phyloP scores from a whole-genome alignment of 192 early-diverging fungal species.

The Coemansia sp. region DNA sequence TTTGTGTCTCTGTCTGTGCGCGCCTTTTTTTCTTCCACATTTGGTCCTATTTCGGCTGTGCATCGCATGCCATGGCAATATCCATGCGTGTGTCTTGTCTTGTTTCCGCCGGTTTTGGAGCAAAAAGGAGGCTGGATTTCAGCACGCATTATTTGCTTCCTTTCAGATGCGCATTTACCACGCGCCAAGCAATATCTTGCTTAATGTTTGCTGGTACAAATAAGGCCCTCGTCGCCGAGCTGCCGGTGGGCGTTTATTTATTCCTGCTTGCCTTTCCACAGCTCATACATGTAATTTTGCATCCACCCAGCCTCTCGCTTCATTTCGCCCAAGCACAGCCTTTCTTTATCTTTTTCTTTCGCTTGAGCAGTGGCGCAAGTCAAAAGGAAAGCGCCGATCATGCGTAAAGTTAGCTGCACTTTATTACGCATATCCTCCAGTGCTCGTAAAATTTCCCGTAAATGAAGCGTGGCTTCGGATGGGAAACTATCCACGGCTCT shows the following conservation, averaged over 20 bases:
- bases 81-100: no score
- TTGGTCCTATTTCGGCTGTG: not conserved
- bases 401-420: not conserved
- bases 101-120: no score
- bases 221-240: no score
- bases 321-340: not conserved
- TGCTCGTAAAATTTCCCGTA: not conserved
- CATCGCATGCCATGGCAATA: not conserved
- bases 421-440: not conserved
- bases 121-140: no score
- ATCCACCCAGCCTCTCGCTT: not conserved
- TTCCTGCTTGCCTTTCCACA: not conserved
- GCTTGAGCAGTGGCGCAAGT: conserved; percentile 10
- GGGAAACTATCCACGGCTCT: not conserved
- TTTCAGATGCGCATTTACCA: no score
- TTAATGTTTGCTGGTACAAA: no score
- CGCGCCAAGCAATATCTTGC: no score
- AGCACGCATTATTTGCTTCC: no score
- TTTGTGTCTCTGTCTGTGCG: not conserved
- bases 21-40: not conserved
- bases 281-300: not conserved
- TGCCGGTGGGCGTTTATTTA: no score
- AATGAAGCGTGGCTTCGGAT: not conserved
- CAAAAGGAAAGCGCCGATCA: conserved; percentile 9
- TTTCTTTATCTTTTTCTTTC: not conserved